Evolutionary conservation across 192 early-diverging fungal species (phyloP).

Genomic region (Piromyces sp.): DNA sequence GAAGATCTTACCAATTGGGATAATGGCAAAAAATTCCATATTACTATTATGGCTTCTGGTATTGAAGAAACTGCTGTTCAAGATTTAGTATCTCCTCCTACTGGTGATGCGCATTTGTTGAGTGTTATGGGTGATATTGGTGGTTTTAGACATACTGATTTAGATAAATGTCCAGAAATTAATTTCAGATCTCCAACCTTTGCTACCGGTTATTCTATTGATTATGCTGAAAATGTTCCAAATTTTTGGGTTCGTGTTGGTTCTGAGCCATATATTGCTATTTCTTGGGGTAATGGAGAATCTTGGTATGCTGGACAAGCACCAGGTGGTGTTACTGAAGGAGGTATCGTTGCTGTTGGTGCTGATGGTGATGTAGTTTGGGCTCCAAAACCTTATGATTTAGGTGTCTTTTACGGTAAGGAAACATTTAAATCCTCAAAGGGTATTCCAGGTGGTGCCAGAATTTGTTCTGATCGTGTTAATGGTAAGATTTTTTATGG

Average conservation of each 20-base stretch:
- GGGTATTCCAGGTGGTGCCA: background rate
- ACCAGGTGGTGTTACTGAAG: background rate
- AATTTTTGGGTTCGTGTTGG: conserved; percentile 1
- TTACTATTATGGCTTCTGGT: background rate
- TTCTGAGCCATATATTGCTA: background rate
- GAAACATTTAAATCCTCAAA: background rate
- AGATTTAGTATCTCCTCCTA: conserved; percentile 2
- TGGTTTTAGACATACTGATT: conserved; percentile 2
- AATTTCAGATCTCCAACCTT: background rate
- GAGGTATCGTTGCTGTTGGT: conserved; percentile 1
- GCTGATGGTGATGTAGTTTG: conserved; percentile 1
- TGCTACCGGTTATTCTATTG: background rate
- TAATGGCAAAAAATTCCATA: background rate
- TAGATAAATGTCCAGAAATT: background rate
- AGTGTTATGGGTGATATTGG: conserved; percentile 1
- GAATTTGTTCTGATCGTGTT: conserved; percentile 10
- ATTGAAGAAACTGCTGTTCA: conserved; percentile 2
- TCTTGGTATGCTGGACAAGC: background rate
- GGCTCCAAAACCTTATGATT: background rate
- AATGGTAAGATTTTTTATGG: conserved; percentile 9
- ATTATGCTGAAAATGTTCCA: conserved; percentile 2
- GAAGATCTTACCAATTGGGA: conserved; percentile 4
- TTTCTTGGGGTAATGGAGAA: background rate
- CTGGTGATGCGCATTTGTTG: background rate
- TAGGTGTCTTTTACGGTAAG: background rate